A percentile compares a stretch with the other conserved stretches of the same genome.
phyloP scores from a whole-genome alignment of 78 protist species.

The Fonticula alba region DNA sequence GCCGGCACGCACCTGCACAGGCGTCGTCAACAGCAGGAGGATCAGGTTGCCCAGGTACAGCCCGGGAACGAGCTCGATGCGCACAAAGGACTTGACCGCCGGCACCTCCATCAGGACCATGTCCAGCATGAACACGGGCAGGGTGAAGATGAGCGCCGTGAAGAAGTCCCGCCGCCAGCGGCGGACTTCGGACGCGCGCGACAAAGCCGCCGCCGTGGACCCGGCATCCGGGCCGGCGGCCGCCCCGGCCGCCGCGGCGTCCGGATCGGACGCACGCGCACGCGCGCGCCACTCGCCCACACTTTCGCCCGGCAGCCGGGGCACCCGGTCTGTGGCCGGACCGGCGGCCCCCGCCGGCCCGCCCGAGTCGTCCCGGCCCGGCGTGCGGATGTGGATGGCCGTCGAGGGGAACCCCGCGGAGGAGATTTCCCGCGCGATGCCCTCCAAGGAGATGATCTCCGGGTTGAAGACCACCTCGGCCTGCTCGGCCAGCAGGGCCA shows the following conservation, averaged over 20 bases:
- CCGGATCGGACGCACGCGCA: no score
- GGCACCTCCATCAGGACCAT: no score
- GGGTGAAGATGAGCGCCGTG: background rate
- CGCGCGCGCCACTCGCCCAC: no score
- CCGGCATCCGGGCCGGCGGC: background rate
- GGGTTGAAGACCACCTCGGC: background rate
- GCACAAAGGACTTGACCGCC: no score
- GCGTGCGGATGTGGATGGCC: no score
- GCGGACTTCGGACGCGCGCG: background rate
- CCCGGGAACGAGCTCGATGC: background rate
- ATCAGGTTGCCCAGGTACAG: background rate
- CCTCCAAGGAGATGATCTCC: background rate
- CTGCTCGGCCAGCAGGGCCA: background rate
- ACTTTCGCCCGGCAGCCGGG: no score
- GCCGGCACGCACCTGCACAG: background rate
- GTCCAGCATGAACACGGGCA: no score
- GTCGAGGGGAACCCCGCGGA: no score
- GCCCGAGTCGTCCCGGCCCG: no score
- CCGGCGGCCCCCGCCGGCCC: no score
- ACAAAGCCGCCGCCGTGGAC: background rate
- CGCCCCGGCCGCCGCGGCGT: no score
- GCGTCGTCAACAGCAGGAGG: background rate
- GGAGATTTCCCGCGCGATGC: background rate
- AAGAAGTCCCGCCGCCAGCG: background rate
- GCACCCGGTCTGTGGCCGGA: no score